phyloP scores from a whole-genome alignment of 768 basidiomycete species.

The Trametes villosa region DNA sequence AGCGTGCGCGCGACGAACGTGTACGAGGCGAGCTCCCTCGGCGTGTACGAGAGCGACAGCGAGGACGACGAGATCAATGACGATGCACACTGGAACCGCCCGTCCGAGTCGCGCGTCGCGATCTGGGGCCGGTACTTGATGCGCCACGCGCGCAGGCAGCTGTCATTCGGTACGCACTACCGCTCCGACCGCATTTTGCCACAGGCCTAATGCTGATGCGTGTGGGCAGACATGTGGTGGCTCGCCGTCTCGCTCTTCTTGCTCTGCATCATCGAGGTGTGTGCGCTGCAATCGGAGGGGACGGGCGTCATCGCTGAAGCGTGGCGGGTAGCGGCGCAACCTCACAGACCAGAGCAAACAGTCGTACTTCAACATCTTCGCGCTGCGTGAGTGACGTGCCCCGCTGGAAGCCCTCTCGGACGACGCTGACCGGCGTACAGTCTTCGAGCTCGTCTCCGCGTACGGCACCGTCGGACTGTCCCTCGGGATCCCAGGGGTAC shows the following conservation, averaged over 20 bases:
- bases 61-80: constrained; percentile 57
- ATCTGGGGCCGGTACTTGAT: constrained; percentile 44
- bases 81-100: constrained; percentile 37
- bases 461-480: constrained; percentile 90
- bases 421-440: constrained; percentile 38
- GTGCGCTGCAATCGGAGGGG: constrained; percentile 20
- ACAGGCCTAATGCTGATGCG: background rate
- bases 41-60: constrained; percentile 45
- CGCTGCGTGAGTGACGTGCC: constrained; percentile 54
- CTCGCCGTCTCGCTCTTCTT: constrained; percentile 83
- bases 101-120: constrained; percentile 33
- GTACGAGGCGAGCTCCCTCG: constrained; percentile 48
- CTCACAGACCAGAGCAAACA: constrained; percentile 56
- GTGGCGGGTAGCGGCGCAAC: constrained; percentile 51
- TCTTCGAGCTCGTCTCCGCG: constrained; percentile 86
- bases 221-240: constrained; percentile 92
- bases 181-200: background rate
- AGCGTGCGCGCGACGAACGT: constrained; percentile 51
- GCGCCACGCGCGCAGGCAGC: constrained; percentile 49
- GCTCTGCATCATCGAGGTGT: constrained; percentile 90
- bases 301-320: background rate
- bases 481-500: constrained; percentile 75
- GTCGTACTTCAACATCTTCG: constrained; percentile 83
- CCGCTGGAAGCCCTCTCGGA: background rate
- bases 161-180: constrained; percentile 49